Evolutionary conservation across 495 filamentous ascomycete species (phyloP), one percentile per base, ranked within the genome.

Genomic region (Chaetomidium leptoderma): DNA sequence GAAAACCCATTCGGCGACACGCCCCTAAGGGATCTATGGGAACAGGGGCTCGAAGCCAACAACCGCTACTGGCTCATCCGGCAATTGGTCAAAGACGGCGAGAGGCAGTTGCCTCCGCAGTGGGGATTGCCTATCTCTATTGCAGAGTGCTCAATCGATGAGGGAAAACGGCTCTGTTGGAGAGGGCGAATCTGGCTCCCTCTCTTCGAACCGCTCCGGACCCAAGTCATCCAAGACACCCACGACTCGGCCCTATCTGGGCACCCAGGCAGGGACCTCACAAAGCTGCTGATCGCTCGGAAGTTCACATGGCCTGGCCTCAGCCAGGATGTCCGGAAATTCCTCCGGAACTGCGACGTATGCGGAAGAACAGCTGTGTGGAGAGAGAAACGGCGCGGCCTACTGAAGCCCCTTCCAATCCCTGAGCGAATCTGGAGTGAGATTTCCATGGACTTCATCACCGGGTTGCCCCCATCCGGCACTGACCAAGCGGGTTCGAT

Each of bases 21-120:
- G 0, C 49, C 23, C 11, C 24, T 40, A 13, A 53, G 14, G 21
- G 23, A 40, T 0, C 35, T 53, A 0, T 53, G 24, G 49, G n/a
- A 53, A 1, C 35, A 53, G 13, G 49, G 49, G 13, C 36, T 53
- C 0, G 23, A 53, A 14, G 49, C 49, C 6, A 53, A 53, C 23
- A 53, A 53, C 49, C 35, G 21, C 2, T 53, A 53, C n/a, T 53
- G 24, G 49, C 35, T 53, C 0, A 53, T 53, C 24, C 24, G 49
- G 13, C 6, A 53, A 23, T 1, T 40, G 35, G 49, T 53, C 4
- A 27, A 2, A 2, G 49, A 53, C 8, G 35, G 49, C 21, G 36
- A 40, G 13, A 27, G 36, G 13, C 36, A 53, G 35, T 30, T 53
- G 10, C 49, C 49, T 4, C 13, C 2, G 9, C 16, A 53, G 23